Conservation (phyloP, 495 filamentous ascomycete species). For the Neurospora discreta region DNA sequence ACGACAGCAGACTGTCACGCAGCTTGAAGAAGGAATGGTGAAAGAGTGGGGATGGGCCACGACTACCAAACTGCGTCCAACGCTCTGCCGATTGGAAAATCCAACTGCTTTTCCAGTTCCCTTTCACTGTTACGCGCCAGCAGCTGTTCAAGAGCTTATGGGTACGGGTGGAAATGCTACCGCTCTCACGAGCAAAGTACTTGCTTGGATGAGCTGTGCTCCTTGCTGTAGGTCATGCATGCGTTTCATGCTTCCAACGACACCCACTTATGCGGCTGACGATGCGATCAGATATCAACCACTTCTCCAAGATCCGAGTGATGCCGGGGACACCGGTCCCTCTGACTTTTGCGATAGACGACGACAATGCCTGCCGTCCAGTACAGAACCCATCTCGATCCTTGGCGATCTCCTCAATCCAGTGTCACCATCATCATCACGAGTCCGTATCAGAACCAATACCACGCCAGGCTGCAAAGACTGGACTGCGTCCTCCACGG, state of each 20-base stretch:
- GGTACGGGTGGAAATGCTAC: neutral
- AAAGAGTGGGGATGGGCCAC: neutral
- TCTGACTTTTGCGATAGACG: neutral
- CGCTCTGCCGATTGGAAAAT: neutral
- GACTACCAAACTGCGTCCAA: neutral
- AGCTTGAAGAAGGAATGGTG: neutral
- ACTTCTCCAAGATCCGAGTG: neutral
- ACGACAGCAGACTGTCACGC: neutral
- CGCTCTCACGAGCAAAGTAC: neutral
- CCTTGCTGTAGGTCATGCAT: neutral
- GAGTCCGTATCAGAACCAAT: neutral
- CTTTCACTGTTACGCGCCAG: neutral
- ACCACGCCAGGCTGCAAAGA: neutral
- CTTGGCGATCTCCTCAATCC: neutral
- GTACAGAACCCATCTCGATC: neutral
- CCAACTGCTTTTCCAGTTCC: neutral
- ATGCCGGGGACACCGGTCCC: neutral
- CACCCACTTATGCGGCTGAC: neutral
- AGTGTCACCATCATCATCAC: neutral
- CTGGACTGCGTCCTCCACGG: neutral
- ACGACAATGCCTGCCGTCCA: neutral
- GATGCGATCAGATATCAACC: neutral
- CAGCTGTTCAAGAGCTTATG: neutral
- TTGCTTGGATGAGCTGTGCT: neutral
- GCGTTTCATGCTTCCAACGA: neutral